Conservation (phyloP, 2,329 filamentous ascomycete genomes). For the Simplicillium aogashimaense region DNA sequence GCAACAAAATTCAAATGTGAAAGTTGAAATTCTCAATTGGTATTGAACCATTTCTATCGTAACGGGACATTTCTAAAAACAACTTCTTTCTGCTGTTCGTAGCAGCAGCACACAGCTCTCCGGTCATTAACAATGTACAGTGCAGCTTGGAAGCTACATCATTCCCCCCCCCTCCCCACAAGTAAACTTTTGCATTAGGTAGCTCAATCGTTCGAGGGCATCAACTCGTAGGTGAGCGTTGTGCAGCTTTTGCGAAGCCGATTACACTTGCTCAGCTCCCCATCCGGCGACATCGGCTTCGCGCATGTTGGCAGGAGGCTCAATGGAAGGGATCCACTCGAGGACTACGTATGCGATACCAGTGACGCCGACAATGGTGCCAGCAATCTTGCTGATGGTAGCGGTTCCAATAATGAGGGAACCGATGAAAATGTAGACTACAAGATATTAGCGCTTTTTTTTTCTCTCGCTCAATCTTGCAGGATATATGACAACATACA, state of each 20-base stretch:
- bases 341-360: slow-evolving; percentile 70
- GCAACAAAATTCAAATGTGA: not conserved
- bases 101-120: not conserved
- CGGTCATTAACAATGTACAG: not conserved
- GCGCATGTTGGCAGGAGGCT: slow-evolving; percentile 74
- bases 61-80: not conserved
- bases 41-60: not conserved
- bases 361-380: slow-evolving; percentile 64
- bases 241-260: no score
- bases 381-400: slow-evolving; percentile 63
- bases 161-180: not conserved
- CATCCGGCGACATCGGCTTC: slow-evolving; percentile 61
- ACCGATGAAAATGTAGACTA: slow-evolving; percentile 95
- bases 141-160: not conserved
- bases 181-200: not conserved
- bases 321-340: slow-evolving; percentile 70
- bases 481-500: slow-evolving; percentile 51
- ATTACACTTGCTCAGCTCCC: slow-evolving; percentile 68
- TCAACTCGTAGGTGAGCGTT: no score
- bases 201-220: not conserved
- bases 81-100: not conserved
- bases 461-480: no score
- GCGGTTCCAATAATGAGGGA: slow-evolving; percentile 65
- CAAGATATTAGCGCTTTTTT: slow-evolving; percentile 1
- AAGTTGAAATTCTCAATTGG: not conserved